Evolutionary conservation across 192 early-diverging fungal genomes (phyloP).

Genomic region (Linnemannia zychae): DNA sequence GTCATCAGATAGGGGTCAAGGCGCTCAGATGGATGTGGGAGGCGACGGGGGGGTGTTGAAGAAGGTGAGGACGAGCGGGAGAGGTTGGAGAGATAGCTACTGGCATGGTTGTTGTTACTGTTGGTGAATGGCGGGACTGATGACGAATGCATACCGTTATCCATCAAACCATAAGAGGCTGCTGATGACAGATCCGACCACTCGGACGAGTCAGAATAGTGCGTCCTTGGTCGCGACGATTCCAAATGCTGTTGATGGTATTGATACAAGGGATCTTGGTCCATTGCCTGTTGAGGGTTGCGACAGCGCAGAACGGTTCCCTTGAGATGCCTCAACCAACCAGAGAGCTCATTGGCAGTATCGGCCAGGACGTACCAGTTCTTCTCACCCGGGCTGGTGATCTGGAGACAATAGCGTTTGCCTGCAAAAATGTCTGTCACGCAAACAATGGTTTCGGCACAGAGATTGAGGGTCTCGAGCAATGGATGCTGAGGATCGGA

Average conservation of each 20-base stretch:
- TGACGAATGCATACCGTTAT: conserved; percentile 5
- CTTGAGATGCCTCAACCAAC: conserved; percentile 57
- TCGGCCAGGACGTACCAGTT: conserved; percentile 60
- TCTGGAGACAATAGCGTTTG: conserved; percentile 56
- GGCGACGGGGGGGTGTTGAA: conserved; percentile 25
- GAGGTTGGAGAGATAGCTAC: conserved; percentile 1
- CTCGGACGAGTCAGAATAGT: conserved; percentile 48
- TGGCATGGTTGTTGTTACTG: conserved; percentile 14
- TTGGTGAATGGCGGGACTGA: background rate
- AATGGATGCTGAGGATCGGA: conserved; percentile 46
- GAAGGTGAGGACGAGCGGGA: conserved; percentile 14
- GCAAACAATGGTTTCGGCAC: conserved; percentile 56
- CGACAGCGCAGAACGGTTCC: conserved; percentile 44
- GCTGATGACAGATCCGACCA: conserved; percentile 36
- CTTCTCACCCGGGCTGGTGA: conserved; percentile 53
- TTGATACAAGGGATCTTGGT: background rate
- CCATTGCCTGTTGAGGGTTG: background rate
- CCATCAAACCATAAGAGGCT: conserved; percentile 1
- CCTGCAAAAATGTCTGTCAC: conserved; percentile 60
- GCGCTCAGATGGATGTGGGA: conserved; percentile 21
- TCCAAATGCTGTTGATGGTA: background rate
- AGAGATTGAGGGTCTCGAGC: conserved; percentile 48
- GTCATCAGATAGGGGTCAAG: conserved; percentile 26
- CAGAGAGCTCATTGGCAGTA: conserved; percentile 52
- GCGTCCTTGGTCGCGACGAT: conserved; percentile 23